A percentile compares a stretch with the other conserved stretches of the same genome.
Evolutionary conservation across 2,329 filamentous ascomycete species (phyloP).

Genomic region (Dactylella cylindrospora): DNA sequence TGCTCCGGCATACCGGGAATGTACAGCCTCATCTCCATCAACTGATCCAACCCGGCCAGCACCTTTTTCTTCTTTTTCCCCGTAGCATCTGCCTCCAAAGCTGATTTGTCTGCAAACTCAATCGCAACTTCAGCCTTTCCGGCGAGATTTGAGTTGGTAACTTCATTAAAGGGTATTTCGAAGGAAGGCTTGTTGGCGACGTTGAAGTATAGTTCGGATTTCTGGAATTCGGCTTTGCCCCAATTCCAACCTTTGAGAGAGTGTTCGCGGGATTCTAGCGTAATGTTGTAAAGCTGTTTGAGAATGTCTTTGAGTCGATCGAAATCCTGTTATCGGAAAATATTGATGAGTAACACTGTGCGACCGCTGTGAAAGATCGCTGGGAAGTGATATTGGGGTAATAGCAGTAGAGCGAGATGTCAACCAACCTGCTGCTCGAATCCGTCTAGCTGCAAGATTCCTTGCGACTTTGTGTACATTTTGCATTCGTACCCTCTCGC

Average conservation of each 20-base stretch:
- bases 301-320: slow-evolving; percentile 89
- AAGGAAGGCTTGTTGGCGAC: slow-evolving; percentile 96
- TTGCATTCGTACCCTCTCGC: slow-evolving; percentile 92
- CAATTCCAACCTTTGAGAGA: slow-evolving; percentile 97
- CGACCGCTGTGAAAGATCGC: background rate
- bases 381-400: too few species aligned
- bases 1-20: slow-evolving; percentile 87
- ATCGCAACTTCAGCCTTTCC: slow-evolving; percentile 97
- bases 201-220: slow-evolving; percentile 92
- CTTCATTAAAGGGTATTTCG: slow-evolving; percentile 94
- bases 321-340: slow-evolving; percentile 64
- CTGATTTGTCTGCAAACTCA: slow-evolving; percentile 67
- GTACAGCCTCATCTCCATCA: slow-evolving; percentile 99
- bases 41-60: slow-evolving; percentile 82
- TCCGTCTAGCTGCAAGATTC: slow-evolving; percentile 89
- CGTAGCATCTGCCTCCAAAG: slow-evolving; percentile 67
- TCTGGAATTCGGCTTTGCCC: slow-evolving; percentile 96
- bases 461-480: slow-evolving; percentile 78
- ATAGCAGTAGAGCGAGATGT: background rate
- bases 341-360: background rate
- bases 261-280: slow-evolving; percentile 88
- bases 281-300: slow-evolving; percentile 97
- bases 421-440: slow-evolving; percentile 75
- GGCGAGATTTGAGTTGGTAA: slow-evolving; percentile 94
- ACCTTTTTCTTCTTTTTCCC: slow-evolving; percentile 78